Evolutionary conservation across 306 rosid genomes (phyloP).

Genomic region (Vigna angularis): DNA sequence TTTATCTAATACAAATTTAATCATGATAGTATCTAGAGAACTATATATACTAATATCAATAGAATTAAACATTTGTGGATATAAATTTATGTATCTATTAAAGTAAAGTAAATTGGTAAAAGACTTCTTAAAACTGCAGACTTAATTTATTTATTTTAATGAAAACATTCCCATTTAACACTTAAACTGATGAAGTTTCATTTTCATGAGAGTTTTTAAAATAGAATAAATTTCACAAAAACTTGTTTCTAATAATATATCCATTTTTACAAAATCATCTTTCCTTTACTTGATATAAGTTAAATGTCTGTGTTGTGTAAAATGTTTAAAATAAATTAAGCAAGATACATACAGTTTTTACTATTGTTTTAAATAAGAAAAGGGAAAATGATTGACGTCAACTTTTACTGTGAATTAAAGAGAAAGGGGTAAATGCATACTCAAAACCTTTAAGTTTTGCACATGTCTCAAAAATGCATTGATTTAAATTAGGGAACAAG

Average conservation of each 20-base stretch:
- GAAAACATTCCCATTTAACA: too few relatives aligned
- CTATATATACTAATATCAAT: not conserved
- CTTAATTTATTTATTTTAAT: too few relatives aligned
- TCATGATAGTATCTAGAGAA: not conserved
- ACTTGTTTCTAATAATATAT: too few relatives aligned
- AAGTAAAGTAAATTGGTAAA: too few relatives aligned
- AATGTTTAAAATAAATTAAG: not conserved
- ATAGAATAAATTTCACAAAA: too few relatives aligned
- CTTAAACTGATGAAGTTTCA: too few relatives aligned
- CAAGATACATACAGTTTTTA: not conserved
- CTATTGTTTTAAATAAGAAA: not conserved
- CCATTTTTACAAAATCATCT: too few relatives aligned
- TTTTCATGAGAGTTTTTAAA: too few relatives aligned
- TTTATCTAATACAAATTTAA: too few relatives aligned
- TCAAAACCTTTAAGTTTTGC: slow-evolving; percentile 40
- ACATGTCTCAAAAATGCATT: slow-evolving; percentile 34
- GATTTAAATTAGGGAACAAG: slow-evolving; percentile 41
- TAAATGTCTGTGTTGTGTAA: not conserved
- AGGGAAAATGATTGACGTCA: slow-evolving; percentile 2
- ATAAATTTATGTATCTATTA: too few relatives aligned
- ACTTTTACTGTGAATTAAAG: slow-evolving; percentile 28
- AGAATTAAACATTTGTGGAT: not conserved
- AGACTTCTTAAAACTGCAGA: too few relatives aligned
- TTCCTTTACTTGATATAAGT: not conserved
- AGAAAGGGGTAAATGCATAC: slow-evolving; percentile 15